A percentile compares a stretch with the other conserved stretches of the same genome.
phyloP scores from a whole-genome alignment of 768 basidiomycete genomes.

The Russula dissimulans region DNA sequence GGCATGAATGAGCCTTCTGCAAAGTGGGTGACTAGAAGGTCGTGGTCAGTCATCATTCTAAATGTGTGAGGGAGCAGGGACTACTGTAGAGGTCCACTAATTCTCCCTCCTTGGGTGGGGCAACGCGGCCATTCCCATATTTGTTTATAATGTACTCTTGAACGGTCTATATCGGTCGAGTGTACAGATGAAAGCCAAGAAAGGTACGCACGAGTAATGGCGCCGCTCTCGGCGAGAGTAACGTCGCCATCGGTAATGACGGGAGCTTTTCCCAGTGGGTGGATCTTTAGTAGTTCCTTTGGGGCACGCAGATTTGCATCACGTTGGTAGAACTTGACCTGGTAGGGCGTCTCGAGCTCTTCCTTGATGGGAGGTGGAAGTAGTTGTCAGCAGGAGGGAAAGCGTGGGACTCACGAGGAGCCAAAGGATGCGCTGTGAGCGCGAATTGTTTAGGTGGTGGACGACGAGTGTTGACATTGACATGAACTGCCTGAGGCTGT shows the following conservation, averaged over 20 bases:
- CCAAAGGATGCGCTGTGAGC: slow-evolving; percentile 44
- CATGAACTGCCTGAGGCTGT: no score
- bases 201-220: slow-evolving; percentile 32
- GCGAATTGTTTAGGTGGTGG: slow-evolving; percentile 40
- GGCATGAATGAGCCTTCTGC: slow-evolving; percentile 37
- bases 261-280: slow-evolving; percentile 41
- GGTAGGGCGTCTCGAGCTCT: slow-evolving; percentile 40
- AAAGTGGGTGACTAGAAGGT: slow-evolving; percentile 31
- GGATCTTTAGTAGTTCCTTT: slow-evolving; percentile 29
- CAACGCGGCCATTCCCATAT: slow-evolving; percentile 28
- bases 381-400: neutral
- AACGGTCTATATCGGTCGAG: neutral
- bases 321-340: slow-evolving; percentile 35
- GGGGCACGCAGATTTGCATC: slow-evolving; percentile 27
- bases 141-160: slow-evolving; percentile 35
- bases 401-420: slow-evolving; percentile 26
- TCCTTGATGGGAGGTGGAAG: slow-evolving; percentile 28
- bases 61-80: neutral
- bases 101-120: slow-evolving; percentile 26
- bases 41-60: neutral
- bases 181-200: neutral
- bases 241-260: slow-evolving; percentile 39
- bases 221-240: slow-evolving; percentile 36
- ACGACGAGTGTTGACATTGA: slow-evolving; percentile 21
- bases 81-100: slow-evolving; percentile 31